phyloP scores from a whole-genome alignment of 768 basidiomycete species.

The Boletus rubescentipes region DNA sequence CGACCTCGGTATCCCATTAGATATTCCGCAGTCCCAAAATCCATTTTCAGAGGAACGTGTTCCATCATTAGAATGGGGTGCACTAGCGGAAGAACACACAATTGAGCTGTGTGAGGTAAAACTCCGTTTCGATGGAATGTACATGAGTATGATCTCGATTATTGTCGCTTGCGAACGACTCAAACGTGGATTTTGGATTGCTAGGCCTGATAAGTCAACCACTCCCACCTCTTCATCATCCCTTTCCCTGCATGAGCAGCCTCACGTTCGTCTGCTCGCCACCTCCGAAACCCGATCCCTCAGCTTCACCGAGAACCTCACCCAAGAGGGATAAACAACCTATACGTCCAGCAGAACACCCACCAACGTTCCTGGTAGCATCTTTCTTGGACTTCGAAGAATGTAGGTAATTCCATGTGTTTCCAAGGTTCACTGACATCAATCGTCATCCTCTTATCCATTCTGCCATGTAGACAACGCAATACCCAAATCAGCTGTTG shows the following conservation, averaged over 20 bases:
- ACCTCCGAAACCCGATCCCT: slow-evolving; percentile 27
- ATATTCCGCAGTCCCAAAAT: slow-evolving; percentile 18
- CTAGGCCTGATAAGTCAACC: slow-evolving; percentile 45
- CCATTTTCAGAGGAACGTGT: slow-evolving; percentile 23
- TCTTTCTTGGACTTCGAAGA: slow-evolving; percentile 60
- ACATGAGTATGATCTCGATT: slow-evolving; percentile 39
- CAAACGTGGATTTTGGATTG: slow-evolving; percentile 2
- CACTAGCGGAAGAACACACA: slow-evolving; percentile 56
- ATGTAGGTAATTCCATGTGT: slow-evolving; percentile 41
- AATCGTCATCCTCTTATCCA: slow-evolving; percentile 28
- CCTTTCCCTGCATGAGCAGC: slow-evolving; percentile 38
- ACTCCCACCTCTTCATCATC: slow-evolving; percentile 44
- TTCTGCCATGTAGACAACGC: slow-evolving; percentile 40
- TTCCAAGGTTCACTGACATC: background rate
- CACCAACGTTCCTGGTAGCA: slow-evolving; percentile 47
- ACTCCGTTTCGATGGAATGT: slow-evolving; percentile 45
- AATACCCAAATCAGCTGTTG: slow-evolving; percentile 38
- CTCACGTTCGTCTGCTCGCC: slow-evolving; percentile 48
- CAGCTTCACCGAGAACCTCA: slow-evolving; percentile 25
- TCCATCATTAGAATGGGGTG: slow-evolving; percentile 44
- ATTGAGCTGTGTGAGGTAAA: slow-evolving; percentile 64
- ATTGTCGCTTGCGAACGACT: background rate
- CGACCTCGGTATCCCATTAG: slow-evolving; percentile 38
- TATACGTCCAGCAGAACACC: slow-evolving; percentile 24
- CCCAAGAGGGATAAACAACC: slow-evolving; percentile 28